A percentile compares a stretch with the other conserved stretches of the same genome.
Conservation (phyloP, 495 filamentous ascomycete species). For the Hypoxylon lienhwacheense region DNA sequence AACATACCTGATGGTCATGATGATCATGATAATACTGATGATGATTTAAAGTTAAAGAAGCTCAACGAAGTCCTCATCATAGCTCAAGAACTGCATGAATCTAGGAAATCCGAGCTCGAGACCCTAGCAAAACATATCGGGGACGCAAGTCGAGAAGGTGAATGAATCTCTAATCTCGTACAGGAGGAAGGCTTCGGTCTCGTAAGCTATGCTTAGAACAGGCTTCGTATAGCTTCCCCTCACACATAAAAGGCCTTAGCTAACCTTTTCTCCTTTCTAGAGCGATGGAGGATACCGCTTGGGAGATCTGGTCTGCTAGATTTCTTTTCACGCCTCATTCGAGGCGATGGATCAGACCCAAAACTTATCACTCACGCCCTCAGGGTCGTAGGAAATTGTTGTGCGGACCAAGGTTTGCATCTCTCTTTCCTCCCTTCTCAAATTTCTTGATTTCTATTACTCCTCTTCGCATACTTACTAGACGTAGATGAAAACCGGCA, state of each 20-base stretch:
- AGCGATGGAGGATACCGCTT: conserved; percentile 62
- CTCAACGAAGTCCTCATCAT: conserved; percentile 35
- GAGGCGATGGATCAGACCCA: conserved; percentile 40
- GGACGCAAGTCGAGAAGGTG: conserved; percentile 68
- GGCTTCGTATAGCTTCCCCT: conserved; percentile 11
- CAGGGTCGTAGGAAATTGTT: conserved; percentile 76
- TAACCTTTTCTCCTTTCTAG: conserved; percentile 39
- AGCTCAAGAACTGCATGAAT: conserved; percentile 40
- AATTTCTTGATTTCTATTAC: neutral
- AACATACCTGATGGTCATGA: conserved; percentile 18
- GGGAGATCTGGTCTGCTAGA: conserved; percentile 69
- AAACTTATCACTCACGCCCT: conserved; percentile 57
- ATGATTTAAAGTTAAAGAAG: conserved; percentile 21
- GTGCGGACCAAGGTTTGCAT: conserved; percentile 71
- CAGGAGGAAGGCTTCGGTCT: too few species aligned
- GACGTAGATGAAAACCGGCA: conserved; percentile 69
- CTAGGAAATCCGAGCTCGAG: conserved; percentile 45
- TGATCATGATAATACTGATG: conserved; percentile 30
- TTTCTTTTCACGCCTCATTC: conserved; percentile 63
- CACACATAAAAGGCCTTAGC: neutral
- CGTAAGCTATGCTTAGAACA: neutral
- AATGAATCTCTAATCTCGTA: conserved; percentile 34
- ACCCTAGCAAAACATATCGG: conserved; percentile 62
- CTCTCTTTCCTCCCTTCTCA: neutral
- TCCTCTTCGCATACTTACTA: conserved; percentile 1